Evolutionary conservation across 1,284 basidiomycete species (phyloP).

Genomic region (Phellopilus nigrolimitatus): DNA sequence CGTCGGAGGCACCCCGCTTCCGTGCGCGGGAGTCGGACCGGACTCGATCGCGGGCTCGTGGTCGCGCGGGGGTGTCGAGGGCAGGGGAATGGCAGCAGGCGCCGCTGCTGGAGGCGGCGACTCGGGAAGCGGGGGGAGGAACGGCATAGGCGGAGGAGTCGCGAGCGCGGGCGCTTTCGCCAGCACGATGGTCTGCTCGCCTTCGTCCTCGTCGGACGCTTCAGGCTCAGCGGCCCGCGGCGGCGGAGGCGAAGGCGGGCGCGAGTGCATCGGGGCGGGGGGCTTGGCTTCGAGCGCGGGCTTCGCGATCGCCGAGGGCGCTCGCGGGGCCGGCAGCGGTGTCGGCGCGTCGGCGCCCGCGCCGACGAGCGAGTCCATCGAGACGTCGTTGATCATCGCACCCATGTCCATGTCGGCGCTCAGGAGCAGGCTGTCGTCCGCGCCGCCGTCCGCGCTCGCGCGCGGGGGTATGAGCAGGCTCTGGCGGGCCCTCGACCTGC

Average conservation of each 20-base stretch:
- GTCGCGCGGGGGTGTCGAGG: slow-evolving; percentile 7
- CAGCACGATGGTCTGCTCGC: slow-evolving; percentile 15
- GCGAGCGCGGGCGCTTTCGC: background rate
- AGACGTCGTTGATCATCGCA: slow-evolving; percentile 18
- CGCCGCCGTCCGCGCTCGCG: slow-evolving; percentile 5
- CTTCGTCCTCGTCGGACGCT: slow-evolving; percentile 17
- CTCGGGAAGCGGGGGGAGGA: background rate
- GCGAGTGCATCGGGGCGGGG: background rate
- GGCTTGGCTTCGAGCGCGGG: background rate
- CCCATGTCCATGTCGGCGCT: slow-evolving; percentile 16
- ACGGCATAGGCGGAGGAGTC: background rate
- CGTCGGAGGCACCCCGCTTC: slow-evolving; percentile 11
- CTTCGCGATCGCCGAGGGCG: background rate
- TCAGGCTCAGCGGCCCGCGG: background rate
- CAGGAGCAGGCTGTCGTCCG: slow-evolving; percentile 19
- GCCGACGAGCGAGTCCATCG: slow-evolving; percentile 15
- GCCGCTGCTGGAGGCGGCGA: background rate
- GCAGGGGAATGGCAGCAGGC: too few relatives aligned
- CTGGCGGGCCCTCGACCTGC: slow-evolving; percentile 13
- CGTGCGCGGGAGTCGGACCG: background rate
- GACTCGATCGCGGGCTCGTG: background rate
- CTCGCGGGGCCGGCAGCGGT: slow-evolving; percentile 10
- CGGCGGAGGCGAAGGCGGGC: slow-evolving; percentile 3
- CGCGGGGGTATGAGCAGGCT: slow-evolving; percentile 15
- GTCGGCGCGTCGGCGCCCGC: slow-evolving; percentile 14